Evolutionary conservation across 2,329 filamentous ascomycete species (phyloP).

Genomic region (Trichoderma koningii): DNA sequence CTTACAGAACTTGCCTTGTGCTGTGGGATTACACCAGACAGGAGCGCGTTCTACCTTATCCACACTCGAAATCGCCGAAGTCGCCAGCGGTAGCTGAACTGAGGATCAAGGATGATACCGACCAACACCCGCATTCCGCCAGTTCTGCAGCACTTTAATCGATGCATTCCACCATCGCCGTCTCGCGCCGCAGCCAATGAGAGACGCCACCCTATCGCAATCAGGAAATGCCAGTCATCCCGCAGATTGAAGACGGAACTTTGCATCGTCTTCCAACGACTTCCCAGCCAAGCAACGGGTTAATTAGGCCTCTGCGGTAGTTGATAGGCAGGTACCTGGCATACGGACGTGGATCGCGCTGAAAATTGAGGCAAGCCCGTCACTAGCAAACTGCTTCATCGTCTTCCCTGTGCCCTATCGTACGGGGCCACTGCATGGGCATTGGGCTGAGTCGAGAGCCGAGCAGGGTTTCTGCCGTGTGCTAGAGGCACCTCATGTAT

Average conservation of each 20-base stretch:
- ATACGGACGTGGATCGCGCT: background rate
- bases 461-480: slow-evolving; percentile 20
- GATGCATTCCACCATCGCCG: background rate
- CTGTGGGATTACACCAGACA: too few species aligned
- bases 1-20: too few species aligned
- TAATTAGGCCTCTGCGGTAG: background rate
- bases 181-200: slow-evolving; percentile 5
- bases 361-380: slow-evolving; percentile 1
- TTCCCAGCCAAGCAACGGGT: background rate
- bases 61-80: too few species aligned
- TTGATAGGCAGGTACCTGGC: background rate
- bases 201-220: slow-evolving; percentile 13
- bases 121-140: background rate
- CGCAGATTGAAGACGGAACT: too few species aligned
- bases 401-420: background rate
- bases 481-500: background rate
- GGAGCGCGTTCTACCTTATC: too few species aligned
- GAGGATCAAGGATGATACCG: background rate
- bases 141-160: slow-evolving; percentile 9
- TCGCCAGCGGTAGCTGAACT: background rate
- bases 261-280: too few species aligned
- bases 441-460: slow-evolving; percentile 24
- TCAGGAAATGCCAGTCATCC: slow-evolving; percentile 11
- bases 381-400: slow-evolving; percentile 2
- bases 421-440: slow-evolving; percentile 12